Evolutionary conservation across 1,284 basidiomycete genomes (phyloP).

Genomic region (Ceratobasidium sp.): DNA sequence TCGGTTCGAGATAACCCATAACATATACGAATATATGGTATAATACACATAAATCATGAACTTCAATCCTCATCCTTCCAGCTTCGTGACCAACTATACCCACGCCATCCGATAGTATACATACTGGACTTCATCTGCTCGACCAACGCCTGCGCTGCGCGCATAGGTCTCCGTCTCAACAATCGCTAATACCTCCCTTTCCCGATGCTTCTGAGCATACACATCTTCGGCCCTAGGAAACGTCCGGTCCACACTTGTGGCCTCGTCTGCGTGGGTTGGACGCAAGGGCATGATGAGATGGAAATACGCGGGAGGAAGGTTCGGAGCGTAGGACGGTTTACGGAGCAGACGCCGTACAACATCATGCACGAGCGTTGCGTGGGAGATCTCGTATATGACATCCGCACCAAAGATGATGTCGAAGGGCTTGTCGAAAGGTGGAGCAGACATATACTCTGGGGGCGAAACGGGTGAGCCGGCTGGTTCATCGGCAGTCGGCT

Average conservation of each 20-base stretch:
- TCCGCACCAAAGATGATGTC: constrained; percentile 79
- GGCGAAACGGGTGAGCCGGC: not conserved
- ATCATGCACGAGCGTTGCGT: constrained; percentile 71
- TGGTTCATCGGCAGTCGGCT: not conserved
- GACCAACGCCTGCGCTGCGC: constrained; percentile 46
- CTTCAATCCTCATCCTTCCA: not conserved
- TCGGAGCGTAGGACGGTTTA: constrained; percentile 52
- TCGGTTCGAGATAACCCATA: not conserved
- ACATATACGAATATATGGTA: not conserved
- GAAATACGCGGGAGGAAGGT: constrained; percentile 63
- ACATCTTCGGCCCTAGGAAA: constrained; percentile 57
- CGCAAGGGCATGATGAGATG: constrained; percentile 81
- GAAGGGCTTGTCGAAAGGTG: constrained; percentile 58
- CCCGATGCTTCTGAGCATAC: constrained; percentile 29
- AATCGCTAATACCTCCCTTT: constrained; percentile 44
- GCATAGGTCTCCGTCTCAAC: constrained; percentile 44
- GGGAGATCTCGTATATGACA: constrained; percentile 75
- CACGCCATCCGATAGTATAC: constrained; percentile 74
- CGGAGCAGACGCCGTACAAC: constrained; percentile 67
- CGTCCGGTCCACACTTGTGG: constrained; percentile 64
- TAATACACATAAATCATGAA: not conserved
- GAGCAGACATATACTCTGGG: not conserved
- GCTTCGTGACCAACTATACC: constrained; percentile 50
- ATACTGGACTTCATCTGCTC: constrained; percentile 67
- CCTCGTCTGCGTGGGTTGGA: constrained; percentile 69